phyloP scores from a whole-genome alignment of 805 yeast species.

The Wickerhamiella shivajii region DNA sequence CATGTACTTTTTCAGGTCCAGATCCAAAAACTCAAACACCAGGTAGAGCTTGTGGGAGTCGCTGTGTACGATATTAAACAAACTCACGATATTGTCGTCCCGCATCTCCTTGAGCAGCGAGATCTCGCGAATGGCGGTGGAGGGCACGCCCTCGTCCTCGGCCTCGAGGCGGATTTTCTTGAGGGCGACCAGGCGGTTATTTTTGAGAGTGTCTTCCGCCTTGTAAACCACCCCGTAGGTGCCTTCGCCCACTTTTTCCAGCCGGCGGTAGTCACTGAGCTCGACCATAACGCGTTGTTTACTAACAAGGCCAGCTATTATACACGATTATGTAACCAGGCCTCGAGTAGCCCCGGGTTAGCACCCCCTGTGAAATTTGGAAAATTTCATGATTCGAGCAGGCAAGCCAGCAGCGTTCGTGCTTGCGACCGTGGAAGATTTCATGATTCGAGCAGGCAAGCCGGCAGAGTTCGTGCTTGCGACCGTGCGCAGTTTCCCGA shows the following conservation, averaged over 20 bases:
- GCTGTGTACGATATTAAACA: constrained; percentile 89
- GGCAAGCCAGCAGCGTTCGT: constrained; percentile 48
- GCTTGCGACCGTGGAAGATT: constrained; percentile 55
- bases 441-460: constrained; percentile 15
- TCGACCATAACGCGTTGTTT: constrained; percentile 46
- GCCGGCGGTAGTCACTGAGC: constrained; percentile 77
- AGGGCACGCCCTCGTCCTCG: constrained; percentile 97
- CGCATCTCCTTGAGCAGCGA: constrained; percentile 85
- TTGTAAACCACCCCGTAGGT: constrained; percentile 97
- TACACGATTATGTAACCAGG: too few relatives aligned
- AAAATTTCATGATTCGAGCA: constrained; percentile 12
- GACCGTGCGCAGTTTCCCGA: constrained; percentile 72
- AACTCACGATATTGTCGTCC: constrained; percentile 82
- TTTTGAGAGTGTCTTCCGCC: constrained; percentile 77
- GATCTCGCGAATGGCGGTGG: constrained; percentile 94
- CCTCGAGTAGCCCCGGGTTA: too few relatives aligned
- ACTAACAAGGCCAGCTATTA: neutral
- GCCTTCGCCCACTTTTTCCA: constrained; percentile 94
- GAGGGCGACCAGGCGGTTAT: constrained; percentile 87
- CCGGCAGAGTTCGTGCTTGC: constrained; percentile 63
- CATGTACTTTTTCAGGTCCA: constrained; percentile 94
- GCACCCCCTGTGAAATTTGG: too few relatives aligned
- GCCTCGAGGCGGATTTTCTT: constrained; percentile 91
- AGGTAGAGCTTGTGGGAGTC: constrained; percentile 84
- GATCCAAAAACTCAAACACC: constrained; percentile 85